Evolutionary conservation across 768 basidiomycete species (phyloP), one percentile per base, ranked within the genome.

Genomic region (Lentinula aciculospora): DNA sequence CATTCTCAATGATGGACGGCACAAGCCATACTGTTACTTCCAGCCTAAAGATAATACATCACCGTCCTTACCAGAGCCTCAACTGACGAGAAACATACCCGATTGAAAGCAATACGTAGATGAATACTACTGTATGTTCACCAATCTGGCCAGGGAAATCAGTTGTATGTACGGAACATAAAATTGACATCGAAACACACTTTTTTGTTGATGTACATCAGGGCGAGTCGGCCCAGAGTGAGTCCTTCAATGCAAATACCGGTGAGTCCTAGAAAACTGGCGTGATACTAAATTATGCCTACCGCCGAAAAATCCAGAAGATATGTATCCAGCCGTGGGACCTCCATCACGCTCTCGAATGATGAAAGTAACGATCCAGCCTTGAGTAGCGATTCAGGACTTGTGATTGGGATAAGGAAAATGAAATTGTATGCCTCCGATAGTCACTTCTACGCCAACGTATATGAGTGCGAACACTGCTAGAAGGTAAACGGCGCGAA

Each of bases 1-100:
- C 82, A 63, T 80, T 78, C 31, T 73, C 79, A 47, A 81, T 65
- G 50, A 84, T 69, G 23, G 73, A 76, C 0, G 78, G 77, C 0
- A 80, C 78, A 36, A 78, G 71, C 83, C 82, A 84, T 48, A 84
- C 71, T 12, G 77, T 73, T 15, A 80, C 60, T 62, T 82, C 77
- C 34, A 83, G 69, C 2, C 74, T 75, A 13, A 27, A 40, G n/a
- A 32, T n/a, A 8, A 25, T 36, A 21, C 19, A 37, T 34, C n/a
- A 42, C 51, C 37, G 29, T 23, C 31, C n/a, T n/a, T 8, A 29
- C 27, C 21, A n/a, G 28, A 6, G 6, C 15, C 21, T 42, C 9
- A n/a, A 37, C 37, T 29, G 25, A 32, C 53, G 47, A 55, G 29
- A 27, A 25, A 46, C 29, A 45, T 53, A 53, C 73, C 61, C 75